phyloP scores from a whole-genome alignment of 768 basidiomycete species.

The Suillus ampliporus region DNA sequence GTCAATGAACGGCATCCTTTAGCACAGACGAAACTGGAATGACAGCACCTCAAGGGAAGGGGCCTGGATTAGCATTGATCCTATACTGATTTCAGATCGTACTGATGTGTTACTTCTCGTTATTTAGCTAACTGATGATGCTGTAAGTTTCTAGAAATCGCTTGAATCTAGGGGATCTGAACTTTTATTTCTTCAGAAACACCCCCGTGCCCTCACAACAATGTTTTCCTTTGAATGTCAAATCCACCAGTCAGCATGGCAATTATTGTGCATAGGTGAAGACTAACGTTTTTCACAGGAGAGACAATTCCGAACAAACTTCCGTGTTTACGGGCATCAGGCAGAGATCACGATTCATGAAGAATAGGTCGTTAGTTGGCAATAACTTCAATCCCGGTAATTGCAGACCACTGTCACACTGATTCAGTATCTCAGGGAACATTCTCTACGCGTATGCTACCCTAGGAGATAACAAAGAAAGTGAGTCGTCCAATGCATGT shows the following conservation, averaged over 20 bases:
- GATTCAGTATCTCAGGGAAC: not conserved
- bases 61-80: slow-evolving; percentile 81
- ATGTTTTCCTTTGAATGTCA: slow-evolving; percentile 72
- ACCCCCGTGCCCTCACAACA: slow-evolving; percentile 70
- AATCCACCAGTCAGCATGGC: slow-evolving; percentile 64
- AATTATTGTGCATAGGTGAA: not conserved
- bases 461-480: slow-evolving; percentile 40
- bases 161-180: slow-evolving; percentile 58
- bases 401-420: slow-evolving; percentile 6
- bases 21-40: no score
- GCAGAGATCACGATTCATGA: slow-evolving; percentile 68
- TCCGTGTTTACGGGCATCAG: slow-evolving; percentile 60
- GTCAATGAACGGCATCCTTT: no score
- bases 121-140: slow-evolving; percentile 46
- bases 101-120: not conserved
- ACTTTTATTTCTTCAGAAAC: slow-evolving; percentile 73
- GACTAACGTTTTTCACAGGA: slow-evolving; percentile 41
- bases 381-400: slow-evolving; percentile 85
- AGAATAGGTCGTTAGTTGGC: slow-evolving; percentile 78
- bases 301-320: slow-evolving; percentile 73
- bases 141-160: slow-evolving; percentile 60
- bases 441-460: slow-evolving; percentile 67
- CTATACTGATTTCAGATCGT: slow-evolving; percentile 75
- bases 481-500: slow-evolving; percentile 33
- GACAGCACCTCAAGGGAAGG: slow-evolving; percentile 64